Conservation (phyloP, 2,329 filamentous ascomycete species). For the Emmonsia crescens region DNA sequence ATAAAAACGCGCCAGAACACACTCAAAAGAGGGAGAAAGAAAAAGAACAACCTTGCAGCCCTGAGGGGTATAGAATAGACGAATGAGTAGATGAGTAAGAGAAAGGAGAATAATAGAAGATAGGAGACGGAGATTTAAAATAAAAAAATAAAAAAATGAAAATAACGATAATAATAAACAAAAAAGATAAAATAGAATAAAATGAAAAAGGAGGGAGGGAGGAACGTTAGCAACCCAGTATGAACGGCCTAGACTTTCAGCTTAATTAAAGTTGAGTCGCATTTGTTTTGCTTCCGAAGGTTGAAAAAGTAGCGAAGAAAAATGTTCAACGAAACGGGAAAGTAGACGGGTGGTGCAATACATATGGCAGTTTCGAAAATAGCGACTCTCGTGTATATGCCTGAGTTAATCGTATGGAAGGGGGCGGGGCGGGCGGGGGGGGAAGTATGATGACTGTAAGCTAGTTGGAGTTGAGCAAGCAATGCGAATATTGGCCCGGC, state of each 20-base stretch:
- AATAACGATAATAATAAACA: not conserved
- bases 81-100: not conserved
- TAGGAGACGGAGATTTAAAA: not conserved
- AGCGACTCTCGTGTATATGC: not conserved
- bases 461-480: too few relatives aligned
- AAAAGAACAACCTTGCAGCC: not conserved
- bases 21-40: not conserved
- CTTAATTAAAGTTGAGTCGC: too few relatives aligned
- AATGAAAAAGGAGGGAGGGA: not conserved
- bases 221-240: not conserved
- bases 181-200: not conserved
- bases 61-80: not conserved
- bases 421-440: too few relatives aligned
- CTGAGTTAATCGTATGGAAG: not conserved
- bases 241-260: too few relatives aligned
- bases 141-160: not conserved
- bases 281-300: too few relatives aligned
- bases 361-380: not conserved
- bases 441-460: not conserved
- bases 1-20: not conserved
- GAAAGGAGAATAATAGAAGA: not conserved
- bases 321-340: not conserved
- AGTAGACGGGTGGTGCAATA: not conserved
- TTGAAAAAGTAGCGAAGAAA: not conserved
- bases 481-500: too few relatives aligned